Percentiles rank a stretch among this genome's conserved stretches.
Evolutionary conservation across 2,329 filamentous ascomycete species (phyloP).

Genomic region (Lachnellula suecica): DNA sequence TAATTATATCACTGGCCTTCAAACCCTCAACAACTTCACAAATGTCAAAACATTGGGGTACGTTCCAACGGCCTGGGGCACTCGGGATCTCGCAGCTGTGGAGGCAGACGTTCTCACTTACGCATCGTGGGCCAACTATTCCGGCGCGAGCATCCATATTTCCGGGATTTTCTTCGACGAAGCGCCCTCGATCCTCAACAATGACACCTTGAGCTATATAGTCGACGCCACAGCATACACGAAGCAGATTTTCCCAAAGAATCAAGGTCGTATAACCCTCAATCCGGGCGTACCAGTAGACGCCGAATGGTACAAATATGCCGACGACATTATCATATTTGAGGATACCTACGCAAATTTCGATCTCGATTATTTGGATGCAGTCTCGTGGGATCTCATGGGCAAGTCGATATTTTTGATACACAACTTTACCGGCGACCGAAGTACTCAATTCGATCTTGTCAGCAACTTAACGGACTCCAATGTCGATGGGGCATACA

Average conservation of each 20-base stretch:
- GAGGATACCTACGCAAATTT: conserved; percentile 21
- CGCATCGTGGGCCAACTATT: conserved; percentile 33
- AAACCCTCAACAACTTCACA: conserved; percentile 19
- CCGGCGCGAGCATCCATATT: conserved; percentile 18
- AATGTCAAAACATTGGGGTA: conserved; percentile 40
- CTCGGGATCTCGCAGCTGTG: conserved; percentile 32
- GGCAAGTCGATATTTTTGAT: conserved; percentile 20
- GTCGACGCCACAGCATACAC: conserved; percentile 17
- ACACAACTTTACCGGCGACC: conserved; percentile 18
- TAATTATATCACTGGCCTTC: conserved; percentile 22
- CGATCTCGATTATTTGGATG: conserved; percentile 11
- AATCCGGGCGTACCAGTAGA: conserved; percentile 24
- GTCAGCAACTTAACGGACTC: conserved; percentile 18
- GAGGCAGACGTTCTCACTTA: conserved; percentile 37
- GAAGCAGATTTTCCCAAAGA: conserved; percentile 1
- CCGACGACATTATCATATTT: conserved; percentile 23
- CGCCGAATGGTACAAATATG: conserved; percentile 19
- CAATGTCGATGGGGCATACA: conserved; percentile 16
- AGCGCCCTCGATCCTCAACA: conserved; percentile 10
- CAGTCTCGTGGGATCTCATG: conserved; percentile 6
- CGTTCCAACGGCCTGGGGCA: conserved; percentile 37
- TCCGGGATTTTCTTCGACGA: conserved; percentile 27
- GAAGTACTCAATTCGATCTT: conserved; percentile 12
- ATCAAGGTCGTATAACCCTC: conserved; percentile 13
- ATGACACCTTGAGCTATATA: conserved; percentile 19